phyloP scores from a whole-genome alignment of 2,329 filamentous ascomycete genomes.

The Colletotrichum orchidophilum region DNA sequence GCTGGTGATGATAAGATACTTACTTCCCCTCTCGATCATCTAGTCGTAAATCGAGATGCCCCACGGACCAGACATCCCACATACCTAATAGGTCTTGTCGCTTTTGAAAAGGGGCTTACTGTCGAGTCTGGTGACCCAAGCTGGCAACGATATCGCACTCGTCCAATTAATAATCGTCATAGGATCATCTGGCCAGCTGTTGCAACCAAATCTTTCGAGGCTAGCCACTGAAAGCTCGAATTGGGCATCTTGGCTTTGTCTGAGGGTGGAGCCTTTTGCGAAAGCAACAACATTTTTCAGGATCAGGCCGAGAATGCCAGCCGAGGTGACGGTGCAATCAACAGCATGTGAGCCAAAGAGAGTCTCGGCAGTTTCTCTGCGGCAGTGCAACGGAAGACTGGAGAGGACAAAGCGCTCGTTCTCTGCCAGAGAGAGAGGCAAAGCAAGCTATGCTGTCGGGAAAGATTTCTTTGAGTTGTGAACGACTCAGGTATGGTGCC shows the following conservation, averaged over 20 bases:
- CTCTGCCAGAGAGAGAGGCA: background rate
- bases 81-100: slow-evolving; percentile 43
- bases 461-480: background rate
- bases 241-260: too few species aligned
- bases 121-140: background rate
- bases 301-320: too few species aligned
- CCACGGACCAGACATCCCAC: slow-evolving; percentile 42
- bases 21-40: slow-evolving; percentile 46
- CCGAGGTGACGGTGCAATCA: too few species aligned
- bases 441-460: background rate
- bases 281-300: too few species aligned
- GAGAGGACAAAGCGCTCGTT: background rate
- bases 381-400: background rate
- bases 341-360: too few species aligned
- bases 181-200: background rate
- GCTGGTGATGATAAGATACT: slow-evolving; percentile 45
- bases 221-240: too few species aligned
- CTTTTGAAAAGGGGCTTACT: background rate
- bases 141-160: background rate
- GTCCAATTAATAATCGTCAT: background rate
- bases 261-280: too few species aligned
- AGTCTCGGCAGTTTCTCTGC: background rate
- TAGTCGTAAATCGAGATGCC: slow-evolving; percentile 46
- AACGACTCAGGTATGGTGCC: background rate
- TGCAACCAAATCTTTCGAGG: too few species aligned